Conservation (phyloP, 2,329 filamentous ascomycete genomes). For the Tolypocladium guangdongense region DNA sequence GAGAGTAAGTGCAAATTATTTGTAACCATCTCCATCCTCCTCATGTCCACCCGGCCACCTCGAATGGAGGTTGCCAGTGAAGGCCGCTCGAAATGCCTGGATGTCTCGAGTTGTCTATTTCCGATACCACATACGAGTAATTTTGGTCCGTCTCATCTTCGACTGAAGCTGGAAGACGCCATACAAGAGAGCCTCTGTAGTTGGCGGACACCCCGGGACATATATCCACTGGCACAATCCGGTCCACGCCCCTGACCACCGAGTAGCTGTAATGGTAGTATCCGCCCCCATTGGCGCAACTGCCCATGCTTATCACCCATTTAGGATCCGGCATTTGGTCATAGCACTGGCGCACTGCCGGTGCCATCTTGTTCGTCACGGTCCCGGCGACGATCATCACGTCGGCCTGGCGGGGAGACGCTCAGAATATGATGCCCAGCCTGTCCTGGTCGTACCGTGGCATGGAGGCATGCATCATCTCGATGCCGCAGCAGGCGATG, state of each 20-base stretch:
- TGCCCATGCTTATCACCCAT: slow-evolving; percentile 78
- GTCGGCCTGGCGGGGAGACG: slow-evolving; percentile 77
- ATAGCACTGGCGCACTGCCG: slow-evolving; percentile 79
- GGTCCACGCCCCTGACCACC: slow-evolving; percentile 63
- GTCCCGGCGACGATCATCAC: slow-evolving; percentile 92
- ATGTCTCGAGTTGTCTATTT: slow-evolving; percentile 29
- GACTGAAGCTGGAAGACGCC: slow-evolving; percentile 65
- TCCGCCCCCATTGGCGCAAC: slow-evolving; percentile 72
- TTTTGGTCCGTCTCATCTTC: slow-evolving; percentile 56
- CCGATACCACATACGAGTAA: slow-evolving; percentile 46
- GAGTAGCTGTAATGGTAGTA: slow-evolving; percentile 83
- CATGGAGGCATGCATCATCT: slow-evolving; percentile 87
- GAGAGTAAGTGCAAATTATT: too few relatives aligned
- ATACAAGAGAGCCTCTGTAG: slow-evolving; percentile 52
- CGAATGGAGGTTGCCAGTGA: too few relatives aligned
- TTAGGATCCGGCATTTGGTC: slow-evolving; percentile 90
- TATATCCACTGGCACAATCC: slow-evolving; percentile 72
- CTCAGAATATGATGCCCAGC: slow-evolving; percentile 80
- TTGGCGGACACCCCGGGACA: slow-evolving; percentile 61
- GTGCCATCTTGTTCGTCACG: slow-evolving; percentile 92
- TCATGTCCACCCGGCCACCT: too few relatives aligned
- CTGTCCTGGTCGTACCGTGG: slow-evolving; percentile 84
- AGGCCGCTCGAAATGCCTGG: too few relatives aligned
- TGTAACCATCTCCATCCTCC: too few relatives aligned
- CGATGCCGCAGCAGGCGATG: slow-evolving; percentile 77